A percentile compares a stretch with the other conserved stretches of the same genome.
phyloP scores from a whole-genome alignment of 305 asterid species.

The Solanum hybrid region DNA sequence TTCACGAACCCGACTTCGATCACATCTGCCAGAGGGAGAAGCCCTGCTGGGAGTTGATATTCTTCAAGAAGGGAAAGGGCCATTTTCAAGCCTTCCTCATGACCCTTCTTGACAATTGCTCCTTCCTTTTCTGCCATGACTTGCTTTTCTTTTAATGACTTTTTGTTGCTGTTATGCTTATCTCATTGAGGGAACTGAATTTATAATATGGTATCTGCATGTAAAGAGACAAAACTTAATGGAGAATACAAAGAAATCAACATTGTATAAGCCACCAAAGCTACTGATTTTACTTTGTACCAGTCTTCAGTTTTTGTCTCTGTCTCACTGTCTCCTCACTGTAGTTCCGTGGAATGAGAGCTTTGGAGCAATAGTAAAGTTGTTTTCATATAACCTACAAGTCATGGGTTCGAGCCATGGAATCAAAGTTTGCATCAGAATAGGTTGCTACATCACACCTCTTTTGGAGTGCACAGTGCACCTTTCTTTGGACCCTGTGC shows the following conservation, averaged over 20 bases:
- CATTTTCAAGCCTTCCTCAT: slow-evolving; percentile 17
- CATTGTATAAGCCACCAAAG: not conserved
- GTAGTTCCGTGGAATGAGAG: not conserved
- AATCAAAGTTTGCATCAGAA: not conserved
- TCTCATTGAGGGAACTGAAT: not conserved
- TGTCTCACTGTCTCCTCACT: not conserved
- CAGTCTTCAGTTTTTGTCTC: not conserved
- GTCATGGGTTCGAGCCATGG: not conserved
- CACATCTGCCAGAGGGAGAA: slow-evolving; percentile 15
- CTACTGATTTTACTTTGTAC: not conserved
- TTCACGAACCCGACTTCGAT: slow-evolving; percentile 17
- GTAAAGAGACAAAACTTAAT: not conserved
- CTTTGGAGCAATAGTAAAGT: not conserved
- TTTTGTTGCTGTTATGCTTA: not conserved
- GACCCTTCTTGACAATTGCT: slow-evolving; percentile 21
- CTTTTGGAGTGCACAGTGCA: not conserved
- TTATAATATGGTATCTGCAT: not conserved
- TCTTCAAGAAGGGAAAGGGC: slow-evolving; percentile 20
- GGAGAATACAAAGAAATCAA: not conserved
- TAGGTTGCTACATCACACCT: not conserved
- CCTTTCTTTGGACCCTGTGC: fast-evolving
- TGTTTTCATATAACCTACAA: not conserved
- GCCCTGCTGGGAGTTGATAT: slow-evolving; percentile 13
- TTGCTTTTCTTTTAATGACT: not conserved
- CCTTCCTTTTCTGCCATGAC: slow-evolving; percentile 18